A percentile compares a stretch with the other conserved stretches of the same genome.
Evolutionary conservation across 2,329 filamentous ascomycete species (phyloP).

Genomic region (Pseudocercospora ulei): DNA sequence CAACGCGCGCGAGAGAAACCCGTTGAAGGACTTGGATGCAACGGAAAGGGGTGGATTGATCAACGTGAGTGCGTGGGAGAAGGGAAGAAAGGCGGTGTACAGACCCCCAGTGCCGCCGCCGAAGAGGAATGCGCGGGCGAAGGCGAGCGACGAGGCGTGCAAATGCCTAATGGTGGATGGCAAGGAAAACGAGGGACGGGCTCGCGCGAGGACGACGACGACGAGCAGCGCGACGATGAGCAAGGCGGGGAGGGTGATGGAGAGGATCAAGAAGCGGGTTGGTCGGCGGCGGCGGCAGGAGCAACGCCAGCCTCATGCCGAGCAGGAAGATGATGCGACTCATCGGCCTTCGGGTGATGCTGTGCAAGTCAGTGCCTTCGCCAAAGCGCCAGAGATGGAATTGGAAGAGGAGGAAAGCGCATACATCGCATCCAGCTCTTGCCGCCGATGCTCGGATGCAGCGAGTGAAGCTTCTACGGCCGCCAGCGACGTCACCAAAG

Average conservation of each 20-base stretch:
- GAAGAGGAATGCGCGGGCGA: background rate
- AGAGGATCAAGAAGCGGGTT: no score
- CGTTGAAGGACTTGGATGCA: constrained; percentile 10
- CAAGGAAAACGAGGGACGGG: background rate
- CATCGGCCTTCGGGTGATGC: no score
- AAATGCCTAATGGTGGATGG: background rate
- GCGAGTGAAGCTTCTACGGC: background rate
- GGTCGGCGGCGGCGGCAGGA: no score
- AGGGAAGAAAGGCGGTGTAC: background rate
- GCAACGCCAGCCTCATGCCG: no score
- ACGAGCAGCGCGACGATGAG: no score
- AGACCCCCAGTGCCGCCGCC: constrained; percentile 2
- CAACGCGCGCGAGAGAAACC: constrained; percentile 4
- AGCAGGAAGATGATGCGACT: no score
- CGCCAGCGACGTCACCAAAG: background rate
- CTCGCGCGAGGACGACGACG: no score
- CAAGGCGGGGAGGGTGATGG: no score
- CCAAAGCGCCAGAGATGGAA: background rate
- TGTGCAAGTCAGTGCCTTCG: constrained; percentile 2
- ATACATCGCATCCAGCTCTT: background rate
- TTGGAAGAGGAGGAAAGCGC: background rate
- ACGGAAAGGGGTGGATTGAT: constrained; percentile 12
- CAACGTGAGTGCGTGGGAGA: constrained; percentile 8
- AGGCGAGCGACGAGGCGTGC: background rate
- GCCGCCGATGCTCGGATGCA: background rate